These are phyloP conservation scores for Graphiopsis chlorocephala DNA, from an alignment of 2,329 filamentous ascomycete species.

Conservation along the genomic window DNA sequence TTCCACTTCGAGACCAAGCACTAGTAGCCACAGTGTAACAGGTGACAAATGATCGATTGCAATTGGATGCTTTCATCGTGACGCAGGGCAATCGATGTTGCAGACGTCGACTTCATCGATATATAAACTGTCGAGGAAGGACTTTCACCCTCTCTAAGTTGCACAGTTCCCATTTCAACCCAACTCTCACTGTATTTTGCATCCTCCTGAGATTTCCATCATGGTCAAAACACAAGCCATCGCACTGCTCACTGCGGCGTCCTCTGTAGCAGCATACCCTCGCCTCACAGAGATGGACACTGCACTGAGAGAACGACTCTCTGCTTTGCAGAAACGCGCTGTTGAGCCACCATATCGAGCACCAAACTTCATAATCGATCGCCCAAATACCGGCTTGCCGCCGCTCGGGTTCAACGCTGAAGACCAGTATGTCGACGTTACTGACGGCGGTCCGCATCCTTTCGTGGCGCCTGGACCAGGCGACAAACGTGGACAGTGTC, in stretches of 20 bases:
- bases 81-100: not conserved
- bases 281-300: not conserved
- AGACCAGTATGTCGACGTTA: conserved; percentile 24
- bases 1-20: not conserved
- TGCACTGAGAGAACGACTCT: not conserved
- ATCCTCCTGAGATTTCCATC: not conserved
- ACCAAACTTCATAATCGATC: not conserved
- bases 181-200: not conserved
- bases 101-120: not conserved
- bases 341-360: not conserved
- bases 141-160: not conserved
- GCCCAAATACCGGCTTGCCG: conserved; percentile 8
- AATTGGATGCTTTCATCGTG: not conserved
- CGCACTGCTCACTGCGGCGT: not conserved
- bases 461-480: conserved; percentile 26
- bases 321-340: not conserved
- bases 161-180: not conserved
- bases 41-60: not conserved
- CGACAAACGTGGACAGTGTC: conserved; percentile 33
- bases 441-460: conserved; percentile 23
- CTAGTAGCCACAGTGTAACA: not conserved
- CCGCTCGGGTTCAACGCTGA: conserved; percentile 22
- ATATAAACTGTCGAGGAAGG: not conserved
- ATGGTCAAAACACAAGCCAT: not conserved
- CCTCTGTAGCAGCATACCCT: not conserved